These are phyloP conservation scores for Pouteria glomerata DNA, from an alignment of 148 eudicot genomes.

Conservation along the genomic window DNA sequence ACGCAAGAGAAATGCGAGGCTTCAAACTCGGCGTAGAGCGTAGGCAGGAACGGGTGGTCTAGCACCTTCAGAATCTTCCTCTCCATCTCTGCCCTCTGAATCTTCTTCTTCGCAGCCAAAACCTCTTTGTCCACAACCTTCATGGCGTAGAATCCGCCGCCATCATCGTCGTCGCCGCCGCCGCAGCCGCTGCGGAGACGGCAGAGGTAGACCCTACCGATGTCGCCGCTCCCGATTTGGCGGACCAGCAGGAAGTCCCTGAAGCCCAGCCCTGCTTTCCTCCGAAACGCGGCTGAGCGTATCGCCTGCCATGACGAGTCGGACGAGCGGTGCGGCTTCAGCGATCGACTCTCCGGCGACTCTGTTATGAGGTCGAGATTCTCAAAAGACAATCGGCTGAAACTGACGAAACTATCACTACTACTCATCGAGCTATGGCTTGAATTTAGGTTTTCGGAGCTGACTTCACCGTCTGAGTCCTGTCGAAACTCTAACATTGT, in stretches of 20 bases:
- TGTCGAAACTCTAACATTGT: slow-evolving; percentile 17
- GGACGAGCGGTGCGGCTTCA: slow-evolving; percentile 81
- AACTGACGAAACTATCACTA: slow-evolving; percentile 26
- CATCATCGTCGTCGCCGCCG: slow-evolving; percentile 17
- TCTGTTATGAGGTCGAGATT: slow-evolving; percentile 8
- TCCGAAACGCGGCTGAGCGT: slow-evolving; percentile 18
- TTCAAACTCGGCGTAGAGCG: slow-evolving; percentile 67
- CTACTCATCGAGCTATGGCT: slow-evolving; percentile 39
- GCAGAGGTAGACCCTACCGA: slow-evolving; percentile 74
- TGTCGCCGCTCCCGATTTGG: slow-evolving; percentile 79
- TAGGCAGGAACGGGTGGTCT: slow-evolving; percentile 81
- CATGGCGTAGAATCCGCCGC: slow-evolving; percentile 52
- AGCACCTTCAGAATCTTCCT: slow-evolving; percentile 50
- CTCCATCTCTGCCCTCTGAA: slow-evolving; percentile 69
- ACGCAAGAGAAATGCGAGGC: slow-evolving; percentile 72
- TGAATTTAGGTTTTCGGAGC: slow-evolving; percentile 14
- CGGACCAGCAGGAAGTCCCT: slow-evolving; percentile 55
- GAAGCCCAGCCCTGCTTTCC: slow-evolving; percentile 26
- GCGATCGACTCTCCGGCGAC: slow-evolving; percentile 37
- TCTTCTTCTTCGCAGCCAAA: slow-evolving; percentile 49
- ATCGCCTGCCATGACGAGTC: slow-evolving; percentile 75
- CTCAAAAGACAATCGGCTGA: slow-evolving; percentile 50
- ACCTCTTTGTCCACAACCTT: slow-evolving; percentile 72
- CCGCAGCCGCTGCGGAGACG: slow-evolving; percentile 29
- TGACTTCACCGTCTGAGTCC: slow-evolving; percentile 18